Evolutionary conservation across 2,329 filamentous ascomycete species (phyloP).

Genomic region (Diplodia sapinea): DNA sequence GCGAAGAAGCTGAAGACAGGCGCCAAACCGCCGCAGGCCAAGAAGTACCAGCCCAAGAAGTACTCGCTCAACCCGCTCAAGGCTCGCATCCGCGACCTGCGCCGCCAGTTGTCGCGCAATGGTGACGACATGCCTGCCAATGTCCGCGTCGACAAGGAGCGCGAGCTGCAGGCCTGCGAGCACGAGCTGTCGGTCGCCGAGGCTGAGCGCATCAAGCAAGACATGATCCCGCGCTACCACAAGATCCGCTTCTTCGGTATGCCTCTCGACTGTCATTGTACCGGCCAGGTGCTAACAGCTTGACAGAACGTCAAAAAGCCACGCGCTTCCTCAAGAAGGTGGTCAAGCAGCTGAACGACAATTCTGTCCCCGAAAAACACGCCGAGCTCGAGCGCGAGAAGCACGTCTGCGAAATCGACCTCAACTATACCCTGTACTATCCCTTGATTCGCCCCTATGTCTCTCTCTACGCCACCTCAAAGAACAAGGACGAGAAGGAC

Average conservation of each 20-base stretch:
- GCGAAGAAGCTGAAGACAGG: conserved; percentile 35
- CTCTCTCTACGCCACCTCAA: conserved; percentile 56
- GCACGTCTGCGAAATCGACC: conserved; percentile 74
- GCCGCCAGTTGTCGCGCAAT: conserved; percentile 66
- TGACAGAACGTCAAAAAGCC: conserved; percentile 73
- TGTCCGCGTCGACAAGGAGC: conserved; percentile 71
- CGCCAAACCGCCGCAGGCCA: conserved; percentile 39
- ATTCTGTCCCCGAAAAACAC: conserved; percentile 59
- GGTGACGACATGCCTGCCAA: conserved; percentile 68
- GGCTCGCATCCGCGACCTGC: conserved; percentile 73
- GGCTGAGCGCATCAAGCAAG: conserved; percentile 65
- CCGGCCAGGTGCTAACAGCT: conserved; percentile 13
- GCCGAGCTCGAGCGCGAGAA: conserved; percentile 62
- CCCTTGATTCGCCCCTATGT: conserved; percentile 75
- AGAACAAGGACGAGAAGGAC: conserved; percentile 38
- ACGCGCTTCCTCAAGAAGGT: conserved; percentile 69
- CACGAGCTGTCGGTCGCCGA: conserved; percentile 65
- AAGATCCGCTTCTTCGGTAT: conserved; percentile 84
- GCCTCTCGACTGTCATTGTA: conserved; percentile 38
- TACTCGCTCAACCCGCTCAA: conserved; percentile 65
- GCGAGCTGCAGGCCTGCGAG: conserved; percentile 71
- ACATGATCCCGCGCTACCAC: conserved; percentile 80
- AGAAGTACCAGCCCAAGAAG: conserved; percentile 31
- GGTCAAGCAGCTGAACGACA: conserved; percentile 60
- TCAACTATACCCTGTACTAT: conserved; percentile 75